These are phyloP conservation scores for Neurospora sp. DNA, from an alignment of 495 filamentous ascomycete genomes.

Conservation along the genomic window DNA sequence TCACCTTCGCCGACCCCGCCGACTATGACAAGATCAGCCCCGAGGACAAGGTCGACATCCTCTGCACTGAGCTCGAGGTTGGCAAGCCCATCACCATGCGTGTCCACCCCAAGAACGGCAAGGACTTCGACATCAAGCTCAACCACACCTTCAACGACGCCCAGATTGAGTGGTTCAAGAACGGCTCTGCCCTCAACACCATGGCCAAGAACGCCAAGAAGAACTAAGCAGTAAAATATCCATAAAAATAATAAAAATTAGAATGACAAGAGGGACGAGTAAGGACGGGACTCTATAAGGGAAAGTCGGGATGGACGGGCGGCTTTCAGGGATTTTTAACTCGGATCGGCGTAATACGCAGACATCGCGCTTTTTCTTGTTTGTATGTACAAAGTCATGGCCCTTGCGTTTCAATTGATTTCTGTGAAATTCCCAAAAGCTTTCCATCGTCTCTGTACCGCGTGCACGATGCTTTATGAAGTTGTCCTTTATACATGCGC, in stretches of 20 bases:
- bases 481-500: background rate
- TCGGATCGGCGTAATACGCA: slow-evolving; percentile 25
- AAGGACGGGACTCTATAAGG: slow-evolving; percentile 6
- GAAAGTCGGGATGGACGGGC: slow-evolving; percentile 9
- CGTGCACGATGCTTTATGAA: background rate
- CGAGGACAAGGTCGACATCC: slow-evolving; percentile 81
- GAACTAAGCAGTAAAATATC: slow-evolving; percentile 14
- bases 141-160: slow-evolving; percentile 93
- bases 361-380: slow-evolving; percentile 13
- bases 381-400: slow-evolving; percentile 29
- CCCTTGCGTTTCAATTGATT: slow-evolving; percentile 24
- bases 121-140: slow-evolving; percentile 71
- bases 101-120: slow-evolving; percentile 80
- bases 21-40: slow-evolving; percentile 97
- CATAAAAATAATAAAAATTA: slow-evolving; percentile 9
- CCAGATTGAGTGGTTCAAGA: slow-evolving; percentile 97
- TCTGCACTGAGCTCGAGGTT: slow-evolving; percentile 84
- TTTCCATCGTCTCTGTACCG: background rate
- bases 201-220: slow-evolving; percentile 65
- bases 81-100: slow-evolving; percentile 88
- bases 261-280: slow-evolving; percentile 8
- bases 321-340: slow-evolving; percentile 18
- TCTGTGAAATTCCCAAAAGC: background rate
- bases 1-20: slow-evolving; percentile 87
- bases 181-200: slow-evolving; percentile 92